phyloP scores from a whole-genome alignment of 441 rosid genomes.

The Gossypium gossypioides region DNA sequence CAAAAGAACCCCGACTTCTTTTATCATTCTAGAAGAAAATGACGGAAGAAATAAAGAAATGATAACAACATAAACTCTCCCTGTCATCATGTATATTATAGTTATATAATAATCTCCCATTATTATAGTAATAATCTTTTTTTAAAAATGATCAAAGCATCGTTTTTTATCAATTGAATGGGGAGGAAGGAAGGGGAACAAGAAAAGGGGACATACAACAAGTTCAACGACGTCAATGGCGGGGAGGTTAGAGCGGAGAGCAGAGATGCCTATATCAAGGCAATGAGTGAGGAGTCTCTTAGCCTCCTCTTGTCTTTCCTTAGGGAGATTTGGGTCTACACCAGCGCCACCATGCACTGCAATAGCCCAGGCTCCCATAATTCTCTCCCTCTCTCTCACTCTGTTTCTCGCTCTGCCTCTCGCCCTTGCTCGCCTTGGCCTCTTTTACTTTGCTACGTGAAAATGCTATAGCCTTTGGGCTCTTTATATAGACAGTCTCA shows the following conservation, averaged over 20 bases:
- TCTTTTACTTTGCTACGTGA: background rate
- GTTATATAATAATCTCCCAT: background rate
- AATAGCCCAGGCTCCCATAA: constrained; percentile 84
- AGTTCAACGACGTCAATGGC: constrained; percentile 90
- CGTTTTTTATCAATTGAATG: background rate
- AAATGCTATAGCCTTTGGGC: background rate
- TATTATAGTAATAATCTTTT: no score
- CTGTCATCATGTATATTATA: background rate
- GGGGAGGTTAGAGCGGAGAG: constrained; percentile 59
- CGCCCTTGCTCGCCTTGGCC: background rate
- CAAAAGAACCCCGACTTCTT: background rate
- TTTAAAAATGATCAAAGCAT: background rate
- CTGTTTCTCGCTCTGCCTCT: constrained; percentile 1
- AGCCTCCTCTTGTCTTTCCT: constrained; percentile 65
- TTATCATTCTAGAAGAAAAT: background rate
- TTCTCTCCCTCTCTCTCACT: background rate
- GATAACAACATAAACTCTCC: background rate
- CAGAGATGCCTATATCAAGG: constrained; percentile 71
- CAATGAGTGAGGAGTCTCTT: constrained; percentile 74
- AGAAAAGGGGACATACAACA: constrained; percentile 37
- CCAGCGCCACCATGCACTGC: constrained; percentile 98
- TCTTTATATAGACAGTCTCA: constrained; percentile 20
- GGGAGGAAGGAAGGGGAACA: background rate
- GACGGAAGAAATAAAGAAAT: background rate
- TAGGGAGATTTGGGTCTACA: constrained; percentile 80